phyloP scores from a whole-genome alignment of 2,329 filamentous ascomycete genomes.

The Nannizziopsis barbatae region DNA sequence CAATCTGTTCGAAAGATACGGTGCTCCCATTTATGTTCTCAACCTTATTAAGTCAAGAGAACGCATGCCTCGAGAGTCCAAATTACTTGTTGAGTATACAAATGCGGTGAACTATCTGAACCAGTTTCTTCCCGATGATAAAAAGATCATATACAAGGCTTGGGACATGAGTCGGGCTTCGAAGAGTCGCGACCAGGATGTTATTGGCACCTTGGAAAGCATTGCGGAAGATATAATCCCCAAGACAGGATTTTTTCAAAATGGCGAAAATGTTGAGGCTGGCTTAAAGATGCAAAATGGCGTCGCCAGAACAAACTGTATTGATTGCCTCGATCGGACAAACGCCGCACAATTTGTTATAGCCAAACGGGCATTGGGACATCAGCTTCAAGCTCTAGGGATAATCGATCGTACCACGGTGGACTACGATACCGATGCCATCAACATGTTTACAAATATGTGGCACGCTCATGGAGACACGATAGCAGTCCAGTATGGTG shows the following conservation, averaged over 20 bases:
- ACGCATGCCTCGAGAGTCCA: conserved; percentile 79
- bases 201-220: conserved; percentile 79
- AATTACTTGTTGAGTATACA: conserved; percentile 77
- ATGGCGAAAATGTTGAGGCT: conserved; percentile 61
- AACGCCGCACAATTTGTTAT: conserved; percentile 98
- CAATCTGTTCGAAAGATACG: conserved; percentile 85
- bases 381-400: conserved; percentile 84
- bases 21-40: conserved; percentile 78
- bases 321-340: conserved; percentile 92
- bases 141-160: conserved; percentile 84
- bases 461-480: conserved; percentile 96
- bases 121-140: conserved; percentile 72
- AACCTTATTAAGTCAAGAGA: conserved; percentile 87
- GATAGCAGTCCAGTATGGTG: conserved; percentile 94
- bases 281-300: conserved; percentile 72
- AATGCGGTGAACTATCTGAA: conserved; percentile 85
- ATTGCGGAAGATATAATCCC: conserved; percentile 81
- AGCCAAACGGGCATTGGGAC: conserved; percentile 81
- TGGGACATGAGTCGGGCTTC: conserved; percentile 98
- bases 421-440: conserved; percentile 88
- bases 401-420: conserved; percentile 68
- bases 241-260: conserved; percentile 88
- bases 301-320: conserved; percentile 89
- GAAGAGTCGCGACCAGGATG: conserved; percentile 83
- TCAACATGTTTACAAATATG: conserved; percentile 96